These are phyloP conservation scores for Phytophthora sansomeana DNA, from an alignment of 352 stramenopile genomes.

Conservation along the genomic window DNA sequence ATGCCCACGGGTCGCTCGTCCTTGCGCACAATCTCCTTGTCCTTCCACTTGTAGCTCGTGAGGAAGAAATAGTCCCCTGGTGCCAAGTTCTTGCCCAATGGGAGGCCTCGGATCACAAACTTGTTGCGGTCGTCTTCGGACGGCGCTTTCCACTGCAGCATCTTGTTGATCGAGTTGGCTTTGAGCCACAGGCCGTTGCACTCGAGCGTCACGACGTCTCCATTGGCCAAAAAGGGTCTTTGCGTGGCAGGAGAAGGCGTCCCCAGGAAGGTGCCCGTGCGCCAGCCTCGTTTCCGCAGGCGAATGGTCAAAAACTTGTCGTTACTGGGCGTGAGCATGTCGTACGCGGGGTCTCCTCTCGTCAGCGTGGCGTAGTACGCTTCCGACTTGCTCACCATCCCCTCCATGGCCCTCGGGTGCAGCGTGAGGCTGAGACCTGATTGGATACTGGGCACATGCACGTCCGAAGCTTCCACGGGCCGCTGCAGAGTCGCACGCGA, in stretches of 20 bases:
- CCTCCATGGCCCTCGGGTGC: slow-evolving; percentile 65
- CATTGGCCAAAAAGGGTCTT: slow-evolving; percentile 81
- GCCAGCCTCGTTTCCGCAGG: slow-evolving; percentile 81
- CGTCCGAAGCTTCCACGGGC: background rate
- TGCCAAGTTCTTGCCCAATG: slow-evolving; percentile 73
- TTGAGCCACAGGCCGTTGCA: slow-evolving; percentile 89
- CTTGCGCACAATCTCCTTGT: slow-evolving; percentile 87
- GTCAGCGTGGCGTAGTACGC: slow-evolving; percentile 87
- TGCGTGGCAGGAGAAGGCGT: slow-evolving; percentile 47
- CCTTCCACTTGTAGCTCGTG: slow-evolving; percentile 87
- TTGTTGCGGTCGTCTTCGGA: slow-evolving; percentile 88
- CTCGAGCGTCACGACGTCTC: slow-evolving; percentile 88
- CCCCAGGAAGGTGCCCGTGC: slow-evolving; percentile 43
- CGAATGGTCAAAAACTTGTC: slow-evolving; percentile 86
- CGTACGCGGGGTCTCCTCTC: slow-evolving; percentile 70
- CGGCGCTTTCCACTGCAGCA: slow-evolving; percentile 88
- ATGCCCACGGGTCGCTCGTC: slow-evolving; percentile 79
- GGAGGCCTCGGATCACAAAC: slow-evolving; percentile 85
- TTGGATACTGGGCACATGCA: slow-evolving; percentile 59
- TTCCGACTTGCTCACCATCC: slow-evolving; percentile 91
- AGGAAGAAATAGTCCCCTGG: slow-evolving; percentile 90
- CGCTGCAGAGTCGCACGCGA: slow-evolving; percentile 1
- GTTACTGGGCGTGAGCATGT: slow-evolving; percentile 86
- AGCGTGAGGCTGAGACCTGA: slow-evolving; percentile 81
- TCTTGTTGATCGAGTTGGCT: slow-evolving; percentile 76